A percentile compares a stretch with the other conserved stretches of the same genome.
phyloP scores from a whole-genome alignment of 331 rosid species.

The Malus hybrid region DNA sequence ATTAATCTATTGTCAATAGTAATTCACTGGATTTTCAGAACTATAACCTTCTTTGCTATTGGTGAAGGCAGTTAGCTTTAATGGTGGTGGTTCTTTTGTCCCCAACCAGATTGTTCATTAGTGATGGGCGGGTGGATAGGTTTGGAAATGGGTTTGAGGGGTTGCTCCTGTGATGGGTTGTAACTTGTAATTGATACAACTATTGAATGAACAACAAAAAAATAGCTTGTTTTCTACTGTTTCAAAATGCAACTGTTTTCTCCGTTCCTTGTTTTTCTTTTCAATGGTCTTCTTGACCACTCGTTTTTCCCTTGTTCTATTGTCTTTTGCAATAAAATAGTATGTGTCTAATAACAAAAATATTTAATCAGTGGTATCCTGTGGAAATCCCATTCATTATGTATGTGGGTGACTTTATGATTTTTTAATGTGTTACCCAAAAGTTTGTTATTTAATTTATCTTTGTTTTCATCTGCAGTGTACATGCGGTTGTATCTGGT shows the following conservation, averaged over 20 bases:
- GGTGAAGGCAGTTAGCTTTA: neutral
- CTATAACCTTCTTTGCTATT: neutral
- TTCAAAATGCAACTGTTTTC: neutral
- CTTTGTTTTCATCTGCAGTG: conserved; percentile 38
- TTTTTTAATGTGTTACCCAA: neutral
- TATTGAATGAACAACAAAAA: neutral
- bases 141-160: neutral
- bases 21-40: neutral
- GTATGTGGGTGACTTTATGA: neutral
- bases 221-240: neutral
- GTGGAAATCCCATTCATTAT: neutral
- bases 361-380: neutral
- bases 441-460: neutral
- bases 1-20: neutral
- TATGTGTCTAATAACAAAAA: no score
- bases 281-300: neutral
- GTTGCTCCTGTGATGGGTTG: neutral
- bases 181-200: neutral
- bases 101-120: neutral
- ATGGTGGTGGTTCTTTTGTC: neutral
- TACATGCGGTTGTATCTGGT: conserved; percentile 13
- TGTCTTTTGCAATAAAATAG: neutral
- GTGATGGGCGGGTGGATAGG: neutral
- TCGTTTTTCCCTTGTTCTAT: neutral
- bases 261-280: neutral